Conservation (phyloP, 2,329 filamentous ascomycete species). For the Colletotrichum siamense region DNA sequence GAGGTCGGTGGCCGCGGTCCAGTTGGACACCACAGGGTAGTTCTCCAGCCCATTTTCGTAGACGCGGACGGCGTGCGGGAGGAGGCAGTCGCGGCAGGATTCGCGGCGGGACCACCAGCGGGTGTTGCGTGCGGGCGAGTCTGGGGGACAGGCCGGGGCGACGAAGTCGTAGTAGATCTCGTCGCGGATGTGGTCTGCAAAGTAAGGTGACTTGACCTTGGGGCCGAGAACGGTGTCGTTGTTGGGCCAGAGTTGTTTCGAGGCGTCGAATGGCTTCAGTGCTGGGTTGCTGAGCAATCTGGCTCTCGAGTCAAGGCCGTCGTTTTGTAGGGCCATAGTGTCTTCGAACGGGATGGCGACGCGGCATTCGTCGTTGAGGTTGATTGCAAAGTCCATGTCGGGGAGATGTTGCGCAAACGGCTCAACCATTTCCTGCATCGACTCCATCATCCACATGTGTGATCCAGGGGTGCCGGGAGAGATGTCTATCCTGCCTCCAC, state of each 20-base stretch:
- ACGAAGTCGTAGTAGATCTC: conserved; percentile 41
- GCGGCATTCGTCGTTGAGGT: conserved; percentile 50
- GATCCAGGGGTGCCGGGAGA: conserved; percentile 35
- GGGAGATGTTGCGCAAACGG: conserved; percentile 73
- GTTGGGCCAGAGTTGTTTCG: conserved; percentile 19
- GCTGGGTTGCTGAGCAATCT: not conserved
- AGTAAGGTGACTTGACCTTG: conserved; percentile 16
- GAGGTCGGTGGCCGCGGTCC: conserved; percentile 38
- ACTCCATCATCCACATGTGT: conserved; percentile 41
- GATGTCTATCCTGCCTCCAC: conserved; percentile 61
- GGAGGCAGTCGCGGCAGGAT: conserved; percentile 35
- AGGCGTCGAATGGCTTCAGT: not conserved
- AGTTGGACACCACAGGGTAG: conserved; percentile 41
- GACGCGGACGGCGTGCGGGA: conserved; percentile 37
- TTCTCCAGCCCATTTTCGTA: conserved; percentile 29
- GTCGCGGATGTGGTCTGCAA: conserved; percentile 24
- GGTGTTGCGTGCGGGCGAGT: conserved; percentile 45
- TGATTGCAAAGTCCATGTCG: conserved; percentile 81
- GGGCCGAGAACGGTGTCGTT: not conserved
- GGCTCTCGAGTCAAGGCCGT: not conserved
- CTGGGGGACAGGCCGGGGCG: conserved; percentile 48
- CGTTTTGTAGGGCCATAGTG: not conserved
- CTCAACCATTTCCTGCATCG: conserved; percentile 66
- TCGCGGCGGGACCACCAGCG: conserved; percentile 45
- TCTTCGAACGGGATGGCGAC: conserved; percentile 26